Percentiles rank a stretch among this genome's conserved stretches.
Evolutionary conservation across 352 stramenopile genomes (phyloP).

Genomic region (Globisporangium middletonii): DNA sequence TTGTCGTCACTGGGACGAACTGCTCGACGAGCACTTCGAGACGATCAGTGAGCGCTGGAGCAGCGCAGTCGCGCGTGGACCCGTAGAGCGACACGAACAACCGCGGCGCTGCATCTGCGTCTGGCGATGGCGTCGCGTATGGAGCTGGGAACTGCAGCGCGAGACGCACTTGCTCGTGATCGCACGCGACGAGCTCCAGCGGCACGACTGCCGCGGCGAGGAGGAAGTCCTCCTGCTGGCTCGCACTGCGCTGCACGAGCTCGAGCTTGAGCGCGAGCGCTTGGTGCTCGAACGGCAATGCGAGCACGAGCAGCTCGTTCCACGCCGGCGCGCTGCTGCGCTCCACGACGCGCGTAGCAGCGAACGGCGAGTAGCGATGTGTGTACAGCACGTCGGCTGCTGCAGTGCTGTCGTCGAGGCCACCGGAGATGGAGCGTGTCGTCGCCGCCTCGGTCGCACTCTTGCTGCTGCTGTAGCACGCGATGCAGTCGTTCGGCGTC

Average conservation of each 20-base stretch:
- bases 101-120: background rate
- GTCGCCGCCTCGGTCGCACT: background rate
- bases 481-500: background rate
- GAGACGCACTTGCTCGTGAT: slow-evolving; percentile 21
- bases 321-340: slow-evolving; percentile 26
- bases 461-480: slow-evolving; percentile 6
- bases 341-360: slow-evolving; percentile 54
- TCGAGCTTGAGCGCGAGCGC: slow-evolving; percentile 34
- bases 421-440: background rate
- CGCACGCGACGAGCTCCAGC: slow-evolving; percentile 14
- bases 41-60: slow-evolving; percentile 2
- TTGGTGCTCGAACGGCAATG: slow-evolving; percentile 4
- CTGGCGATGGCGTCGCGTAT: background rate
- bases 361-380: slow-evolving; percentile 50
- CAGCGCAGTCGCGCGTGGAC: slow-evolving; percentile 5
- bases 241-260: slow-evolving; percentile 48
- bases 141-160: slow-evolving; percentile 19
- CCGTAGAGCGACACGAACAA: slow-evolving; percentile 20
- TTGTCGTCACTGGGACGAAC: slow-evolving; percentile 1
- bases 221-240: slow-evolving; percentile 60
- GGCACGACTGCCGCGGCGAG: slow-evolving; percentile 27
- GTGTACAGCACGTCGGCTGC: slow-evolving; percentile 27
- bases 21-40: slow-evolving; percentile 20
- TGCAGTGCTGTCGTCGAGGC: slow-evolving; percentile 4
- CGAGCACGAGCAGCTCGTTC: slow-evolving; percentile 34